Evolutionary conservation across 2,329 filamentous ascomycete genomes (phyloP).

Genomic region (Kalmusia sp.): DNA sequence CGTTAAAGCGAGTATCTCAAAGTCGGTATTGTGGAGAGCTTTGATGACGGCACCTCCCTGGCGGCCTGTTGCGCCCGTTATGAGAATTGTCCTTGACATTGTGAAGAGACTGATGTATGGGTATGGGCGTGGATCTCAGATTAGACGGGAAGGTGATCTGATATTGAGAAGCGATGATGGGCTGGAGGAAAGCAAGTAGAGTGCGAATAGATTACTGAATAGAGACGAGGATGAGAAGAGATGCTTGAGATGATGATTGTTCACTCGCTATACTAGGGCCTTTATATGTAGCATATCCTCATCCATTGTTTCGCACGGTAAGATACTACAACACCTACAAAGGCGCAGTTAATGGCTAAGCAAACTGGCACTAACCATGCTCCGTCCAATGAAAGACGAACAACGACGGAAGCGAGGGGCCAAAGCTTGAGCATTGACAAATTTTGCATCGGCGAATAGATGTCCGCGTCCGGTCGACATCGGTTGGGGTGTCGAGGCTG

Average conservation of each 20-base stretch:
- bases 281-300: not conserved
- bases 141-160: not conserved
- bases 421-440: not conserved
- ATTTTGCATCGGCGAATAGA: not conserved
- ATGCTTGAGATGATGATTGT: not conserved
- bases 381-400: not conserved
- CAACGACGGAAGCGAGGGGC: not conserved
- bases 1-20: slow-evolving; percentile 64
- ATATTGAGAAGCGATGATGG: too few relatives aligned
- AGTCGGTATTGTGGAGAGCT: slow-evolving; percentile 41
- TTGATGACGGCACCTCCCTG: slow-evolving; percentile 50
- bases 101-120: not conserved
- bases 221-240: not conserved
- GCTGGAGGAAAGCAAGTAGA: too few relatives aligned
- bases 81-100: slow-evolving; percentile 45
- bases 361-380: not conserved
- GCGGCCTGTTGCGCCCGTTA: slow-evolving; percentile 53
- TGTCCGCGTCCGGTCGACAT: not conserved
- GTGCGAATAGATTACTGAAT: too few relatives aligned
- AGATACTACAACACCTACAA: not conserved
- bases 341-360: not conserved
- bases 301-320: not conserved
- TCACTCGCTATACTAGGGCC: not conserved
- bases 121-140: not conserved
- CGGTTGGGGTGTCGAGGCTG: slow-evolving; percentile 1